Conservation (phyloP, 2,329 filamentous ascomycete genomes). For the Penicillium sp. region DNA sequence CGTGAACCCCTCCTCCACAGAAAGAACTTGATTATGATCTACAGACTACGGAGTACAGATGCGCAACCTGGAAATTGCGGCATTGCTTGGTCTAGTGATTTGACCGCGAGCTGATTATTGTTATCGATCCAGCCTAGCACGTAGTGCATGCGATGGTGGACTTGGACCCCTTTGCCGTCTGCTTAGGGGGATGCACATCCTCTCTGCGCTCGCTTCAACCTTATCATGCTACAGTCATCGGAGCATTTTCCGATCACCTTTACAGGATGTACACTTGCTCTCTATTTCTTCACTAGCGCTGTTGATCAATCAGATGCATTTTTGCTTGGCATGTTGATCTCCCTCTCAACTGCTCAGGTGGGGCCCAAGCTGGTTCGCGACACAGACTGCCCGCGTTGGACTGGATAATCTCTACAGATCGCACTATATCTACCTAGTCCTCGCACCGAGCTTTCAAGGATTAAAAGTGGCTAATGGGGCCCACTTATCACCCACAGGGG, state of each 20-base stretch:
- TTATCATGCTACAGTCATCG: slow-evolving; percentile 19
- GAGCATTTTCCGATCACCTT: slow-evolving; percentile 28
- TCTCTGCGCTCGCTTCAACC: slow-evolving; percentile 13
- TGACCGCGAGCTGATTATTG: background rate
- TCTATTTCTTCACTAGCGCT: slow-evolving; percentile 18
- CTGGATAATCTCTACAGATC: background rate
- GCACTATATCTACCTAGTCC: background rate
- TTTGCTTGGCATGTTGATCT: slow-evolving; percentile 27
- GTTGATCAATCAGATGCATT: slow-evolving; percentile 36
- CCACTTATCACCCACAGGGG: slow-evolving; percentile 4
- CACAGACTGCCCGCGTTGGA: background rate
- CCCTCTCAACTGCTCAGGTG: background rate
- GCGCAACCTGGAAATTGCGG: no score
- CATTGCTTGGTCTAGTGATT: background rate
- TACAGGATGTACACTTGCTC: slow-evolving; percentile 13
- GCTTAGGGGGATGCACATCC: background rate
- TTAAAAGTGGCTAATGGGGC: background rate
- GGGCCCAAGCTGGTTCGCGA: background rate
- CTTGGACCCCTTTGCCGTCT: background rate
- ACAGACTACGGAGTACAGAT: background rate
- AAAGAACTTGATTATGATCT: slow-evolving; percentile 1
- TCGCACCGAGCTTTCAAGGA: slow-evolving; percentile 13
- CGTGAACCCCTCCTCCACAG: slow-evolving; percentile 25
- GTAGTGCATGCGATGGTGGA: background rate
- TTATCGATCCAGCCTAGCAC: background rate